Evolutionary conservation across 768 basidiomycete species (phyloP).

Genomic region (Lactarius sp.): DNA sequence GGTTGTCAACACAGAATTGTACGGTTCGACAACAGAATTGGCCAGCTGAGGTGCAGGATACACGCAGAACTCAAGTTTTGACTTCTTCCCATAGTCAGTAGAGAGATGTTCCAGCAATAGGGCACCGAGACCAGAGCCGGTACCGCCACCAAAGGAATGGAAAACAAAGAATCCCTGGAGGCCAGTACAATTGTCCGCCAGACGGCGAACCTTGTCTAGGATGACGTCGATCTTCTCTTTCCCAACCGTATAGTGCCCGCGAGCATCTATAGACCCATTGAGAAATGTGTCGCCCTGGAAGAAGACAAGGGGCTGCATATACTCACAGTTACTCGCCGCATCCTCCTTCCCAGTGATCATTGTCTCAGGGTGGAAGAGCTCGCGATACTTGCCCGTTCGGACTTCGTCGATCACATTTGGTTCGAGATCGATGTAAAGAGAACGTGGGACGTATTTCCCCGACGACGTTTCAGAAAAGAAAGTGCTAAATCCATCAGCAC

Average conservation of each 20-base stretch:
- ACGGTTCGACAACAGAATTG: conserved; percentile 97
- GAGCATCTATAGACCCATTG: conserved; percentile 61
- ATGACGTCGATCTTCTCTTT: conserved; percentile 97
- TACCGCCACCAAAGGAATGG: conserved; percentile 99
- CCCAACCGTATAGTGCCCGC: conserved; percentile 98
- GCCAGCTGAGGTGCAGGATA: conserved; percentile 93
- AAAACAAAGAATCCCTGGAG: conserved; percentile 99
- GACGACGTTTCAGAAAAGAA: conserved; percentile 98
- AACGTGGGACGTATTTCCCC: conserved; percentile 96
- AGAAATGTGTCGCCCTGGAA: neutral
- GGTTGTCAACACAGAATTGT: conserved; percentile 96
- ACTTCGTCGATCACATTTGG: conserved; percentile 98
- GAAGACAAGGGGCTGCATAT: neutral
- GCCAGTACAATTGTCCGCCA: conserved; percentile 96
- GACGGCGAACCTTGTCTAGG: conserved; percentile 93
- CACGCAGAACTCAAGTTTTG: conserved; percentile 80
- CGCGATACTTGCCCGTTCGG: conserved; percentile 89
- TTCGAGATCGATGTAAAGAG: conserved; percentile 95
- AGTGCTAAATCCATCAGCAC: conserved; percentile 94
- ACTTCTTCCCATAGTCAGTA: conserved; percentile 68
- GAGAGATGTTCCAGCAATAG: conserved; percentile 95
- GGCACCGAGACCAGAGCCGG: conserved; percentile 98
- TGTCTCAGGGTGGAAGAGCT: conserved; percentile 98
- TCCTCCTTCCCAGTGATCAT: conserved; percentile 99
- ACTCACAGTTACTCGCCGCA: conserved; percentile 96